Base-by-base conservation (phyloP, 208 protist genomes). In the Trypanosoma cruzi region DNA sequence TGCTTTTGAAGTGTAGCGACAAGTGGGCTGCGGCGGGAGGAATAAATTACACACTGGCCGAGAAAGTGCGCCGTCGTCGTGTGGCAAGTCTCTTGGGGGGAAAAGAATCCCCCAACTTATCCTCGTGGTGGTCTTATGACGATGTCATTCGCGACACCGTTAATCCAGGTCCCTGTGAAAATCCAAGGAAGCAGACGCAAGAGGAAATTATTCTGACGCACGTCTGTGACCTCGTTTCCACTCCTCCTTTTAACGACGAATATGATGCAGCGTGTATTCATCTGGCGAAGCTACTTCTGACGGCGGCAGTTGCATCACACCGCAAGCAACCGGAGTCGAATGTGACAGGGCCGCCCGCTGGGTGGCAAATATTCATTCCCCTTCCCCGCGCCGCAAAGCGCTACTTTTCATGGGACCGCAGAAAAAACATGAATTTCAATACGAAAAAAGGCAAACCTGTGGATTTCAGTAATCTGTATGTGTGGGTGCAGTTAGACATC, bases 401-500 rank as follows among this genome's bases (percentile, higher is more conserved):
- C 10, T 40, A 40, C 10, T 10, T 40, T 40, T 4, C 10, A 10
- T 40, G 36, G 36, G 10, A 10, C 36, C 36, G 36, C 36, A 10
- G 36, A 4, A 40, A 40, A 40, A 40, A 40, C 36, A 40, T 40
- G 36, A 40, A 40, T 40, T 40, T 10, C 36, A 40, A 40, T 40
- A 13, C 10, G 4, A 40, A 40, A 40, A 40, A 13, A 4, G 10
- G 36, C 36, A 10, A 10, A 10, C 36, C 4, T 40, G 36, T 40
- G 36, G 10, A 40, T 10, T 13, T 40, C 10, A 4, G 36, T 10
- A 24, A 42, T 22, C 6, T 57, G n/a, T 24, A 22, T 14, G 63
- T 69, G n/a, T 56, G 44, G 69, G 53, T 69, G n/a, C 49, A n/a
- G 31, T n/a, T 81, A 8, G 61, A 80, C 16, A 6, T 53, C 18